These are phyloP conservation scores for Neofusicoccum kwambonambiense DNA, from an alignment of 2,329 filamentous ascomycete species.

Conservation along the genomic window DNA sequence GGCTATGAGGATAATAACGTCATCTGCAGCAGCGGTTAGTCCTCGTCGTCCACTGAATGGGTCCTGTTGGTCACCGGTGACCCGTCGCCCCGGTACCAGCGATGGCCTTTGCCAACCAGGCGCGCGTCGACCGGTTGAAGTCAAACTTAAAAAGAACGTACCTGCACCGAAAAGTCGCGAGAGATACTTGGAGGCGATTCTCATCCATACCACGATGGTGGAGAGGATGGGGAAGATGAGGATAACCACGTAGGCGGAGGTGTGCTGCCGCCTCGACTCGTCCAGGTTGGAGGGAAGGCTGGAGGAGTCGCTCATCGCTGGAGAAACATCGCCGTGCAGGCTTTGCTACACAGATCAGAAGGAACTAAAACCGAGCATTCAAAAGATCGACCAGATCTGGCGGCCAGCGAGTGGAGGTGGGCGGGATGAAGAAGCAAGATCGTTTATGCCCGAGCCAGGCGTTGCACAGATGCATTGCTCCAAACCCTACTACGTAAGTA, in stretches of 20 bases:
- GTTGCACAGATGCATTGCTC: neutral
- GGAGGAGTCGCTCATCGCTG: neutral
- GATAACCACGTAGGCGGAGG: slow-evolving; percentile 2
- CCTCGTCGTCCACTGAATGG: neutral
- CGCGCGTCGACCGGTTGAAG: neutral
- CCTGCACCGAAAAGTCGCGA: neutral
- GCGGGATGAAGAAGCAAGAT: slow-evolving; percentile 2
- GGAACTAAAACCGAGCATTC: neutral
- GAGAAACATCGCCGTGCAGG: neutral
- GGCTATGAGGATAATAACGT: slow-evolving; percentile 1
- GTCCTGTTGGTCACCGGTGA: neutral
- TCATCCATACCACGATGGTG: slow-evolving; percentile 2
- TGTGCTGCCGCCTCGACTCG: neutral
- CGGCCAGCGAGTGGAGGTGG: neutral
- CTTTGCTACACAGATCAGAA: neutral
- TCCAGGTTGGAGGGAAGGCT: neutral
- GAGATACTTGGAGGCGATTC: neutral
- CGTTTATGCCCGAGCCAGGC: neutral
- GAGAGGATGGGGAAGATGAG: slow-evolving; percentile 2
- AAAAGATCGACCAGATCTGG: neutral
- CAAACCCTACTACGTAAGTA: neutral
- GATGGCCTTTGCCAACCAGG: neutral
- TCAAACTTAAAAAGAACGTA: neutral
- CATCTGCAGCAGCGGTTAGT: slow-evolving; percentile 5
- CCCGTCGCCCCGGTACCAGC: neutral